phyloP scores from a whole-genome alignment of 176 grass and related monocot genomes.

The Urochloa ruziziensis region DNA sequence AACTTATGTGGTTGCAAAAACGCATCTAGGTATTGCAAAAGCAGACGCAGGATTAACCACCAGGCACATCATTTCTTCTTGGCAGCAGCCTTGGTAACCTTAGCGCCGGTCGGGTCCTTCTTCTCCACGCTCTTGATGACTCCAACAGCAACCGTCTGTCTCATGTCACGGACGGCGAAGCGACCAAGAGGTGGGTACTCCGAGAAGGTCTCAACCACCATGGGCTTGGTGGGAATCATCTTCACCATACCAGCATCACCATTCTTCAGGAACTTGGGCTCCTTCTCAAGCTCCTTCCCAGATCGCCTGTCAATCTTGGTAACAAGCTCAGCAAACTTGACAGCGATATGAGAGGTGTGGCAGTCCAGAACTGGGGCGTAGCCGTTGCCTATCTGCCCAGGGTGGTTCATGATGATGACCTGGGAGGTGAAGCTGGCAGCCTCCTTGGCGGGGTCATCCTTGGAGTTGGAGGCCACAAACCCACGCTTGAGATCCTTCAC shows the following conservation, averaged over 20 bases:
- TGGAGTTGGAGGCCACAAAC: slow-evolving; percentile 80
- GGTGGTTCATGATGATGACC: slow-evolving; percentile 99
- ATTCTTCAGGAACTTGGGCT: slow-evolving; percentile 89
- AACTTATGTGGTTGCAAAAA: too few species aligned
- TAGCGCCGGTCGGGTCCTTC: slow-evolving; percentile 78
- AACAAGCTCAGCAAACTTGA: slow-evolving; percentile 82
- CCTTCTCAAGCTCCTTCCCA: slow-evolving; percentile 91
- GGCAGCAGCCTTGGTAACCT: slow-evolving; percentile 81
- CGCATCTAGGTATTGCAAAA: too few species aligned
- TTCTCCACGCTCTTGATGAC: slow-evolving; percentile 85
- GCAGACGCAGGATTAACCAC: too few species aligned
- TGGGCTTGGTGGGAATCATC: slow-evolving; percentile 96
- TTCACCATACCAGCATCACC: slow-evolving; percentile 89
- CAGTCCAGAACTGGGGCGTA: slow-evolving; percentile 86
- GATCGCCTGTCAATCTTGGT: slow-evolving; percentile 92
- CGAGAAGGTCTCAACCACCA: slow-evolving; percentile 87
- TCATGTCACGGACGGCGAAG: slow-evolving; percentile 79
- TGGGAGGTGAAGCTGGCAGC: slow-evolving; percentile 80
- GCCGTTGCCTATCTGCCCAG: slow-evolving; percentile 85
- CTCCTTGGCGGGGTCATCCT: slow-evolving; percentile 93
- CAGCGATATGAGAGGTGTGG: slow-evolving; percentile 91
- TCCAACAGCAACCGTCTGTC: slow-evolving; percentile 78
- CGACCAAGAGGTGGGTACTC: slow-evolving; percentile 67
- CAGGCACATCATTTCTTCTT: slow-evolving; percentile 58
- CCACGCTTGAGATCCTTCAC: slow-evolving; percentile 94